Evolutionary conservation across 1,284 basidiomycete genomes (phyloP), one percentile per base, ranked within the genome.

Genomic region (Rhodotorula sp.): DNA sequence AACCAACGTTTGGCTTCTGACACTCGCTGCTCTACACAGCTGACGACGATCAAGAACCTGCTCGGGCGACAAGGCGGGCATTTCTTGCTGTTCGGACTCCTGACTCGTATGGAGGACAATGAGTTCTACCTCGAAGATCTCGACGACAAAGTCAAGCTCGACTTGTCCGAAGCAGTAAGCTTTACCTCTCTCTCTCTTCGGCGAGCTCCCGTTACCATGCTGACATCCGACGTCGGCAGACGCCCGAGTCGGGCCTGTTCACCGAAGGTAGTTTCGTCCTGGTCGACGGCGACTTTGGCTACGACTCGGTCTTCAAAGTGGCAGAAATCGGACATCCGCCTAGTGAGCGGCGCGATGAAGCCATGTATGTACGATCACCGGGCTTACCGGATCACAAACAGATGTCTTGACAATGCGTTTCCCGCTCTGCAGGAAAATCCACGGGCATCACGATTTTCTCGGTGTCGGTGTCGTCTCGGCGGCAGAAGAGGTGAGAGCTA

Each of bases 241-340:
- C 92, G 70, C 95, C 95, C 8, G 93, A 94, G 57, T 95, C 97
- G 80, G 96, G 96, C 1, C 82, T 99, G 22, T 99, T 98, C 79
- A 97, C 95, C 0, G 95, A 99, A 80, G 96, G 96, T 0, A 93
- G 90, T 70, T 90, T 97, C 81, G 92, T 94, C 2, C 85, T 99
- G 15, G 88, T 98, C 0, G 96, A 99, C 81, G 96, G 96, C 46
- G 92, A 95, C 78, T 99, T 98, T 79, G 97, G 92, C 0, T 88
- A 93, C 70, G 92, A 98, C 44, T 91, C 90, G 62, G 90, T 86
- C 1, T 84, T 99, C 65, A 85, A 89, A 69, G 93, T 97, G 12
- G 87, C 93, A 74, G 96, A 95, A 14, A 90, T 99, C 75, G 95
- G 96, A 1, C 95, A 99, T 81, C 96, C 96, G 2, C 96, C 96